Evolutionary conservation across 208 protist genomes (phyloP), one percentile per base, ranked within the genome.

Genomic region (Acanthamoeba sp.): DNA sequence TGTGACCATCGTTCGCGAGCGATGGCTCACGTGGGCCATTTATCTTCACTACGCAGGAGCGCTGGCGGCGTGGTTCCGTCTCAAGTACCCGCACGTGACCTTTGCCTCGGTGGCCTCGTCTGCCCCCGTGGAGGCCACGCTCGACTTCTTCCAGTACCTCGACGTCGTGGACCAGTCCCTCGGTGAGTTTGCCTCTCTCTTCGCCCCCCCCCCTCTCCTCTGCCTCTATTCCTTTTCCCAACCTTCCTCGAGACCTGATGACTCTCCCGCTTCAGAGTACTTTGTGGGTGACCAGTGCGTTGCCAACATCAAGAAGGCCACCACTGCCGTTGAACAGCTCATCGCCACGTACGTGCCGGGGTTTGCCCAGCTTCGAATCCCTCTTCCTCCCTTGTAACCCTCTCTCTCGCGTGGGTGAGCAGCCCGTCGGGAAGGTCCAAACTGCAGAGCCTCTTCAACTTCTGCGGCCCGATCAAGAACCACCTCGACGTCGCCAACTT

Each of bases 151-250:
- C 76, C 38, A 94, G 42, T 94, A 94, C 76, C 52, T 94, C 29
- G 90, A 94, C 29, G 90, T 94, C 36, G 90, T 94, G 18, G 90
- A 94, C 48, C 38, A 88, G n/a, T 94, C 90, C 34, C 66, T 94
- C n/a, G 38, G 90, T 94, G 16, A 16, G 38, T 57, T 12, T 52
- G n/a, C n/a, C n/a, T n/a, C n/a, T n/a, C n/a, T n/a, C n/a, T n/a
- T n/a, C n/a, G n/a, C n/a, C n/a, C n/a, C n/a, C n/a, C n/a, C n/a
- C n/a, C n/a, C n/a, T 52, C 76, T 85, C 40, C 45, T 16, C 64
- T 55, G 2, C 52, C 71, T 91, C 24, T 91, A 32, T 69, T 62
- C 59, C 7, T 69, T 4, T 4, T 42, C 40, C 3, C 32, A 10
- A 18, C 34, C 7, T 10, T 2, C 45, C 22, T 48, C 42, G 42